Percentiles rank a stretch among this genome's conserved stretches.
These are phyloP conservation scores for Telopea speciosissima DNA, from an alignment of 177 flowering plant species.

Conservation along the genomic window DNA sequence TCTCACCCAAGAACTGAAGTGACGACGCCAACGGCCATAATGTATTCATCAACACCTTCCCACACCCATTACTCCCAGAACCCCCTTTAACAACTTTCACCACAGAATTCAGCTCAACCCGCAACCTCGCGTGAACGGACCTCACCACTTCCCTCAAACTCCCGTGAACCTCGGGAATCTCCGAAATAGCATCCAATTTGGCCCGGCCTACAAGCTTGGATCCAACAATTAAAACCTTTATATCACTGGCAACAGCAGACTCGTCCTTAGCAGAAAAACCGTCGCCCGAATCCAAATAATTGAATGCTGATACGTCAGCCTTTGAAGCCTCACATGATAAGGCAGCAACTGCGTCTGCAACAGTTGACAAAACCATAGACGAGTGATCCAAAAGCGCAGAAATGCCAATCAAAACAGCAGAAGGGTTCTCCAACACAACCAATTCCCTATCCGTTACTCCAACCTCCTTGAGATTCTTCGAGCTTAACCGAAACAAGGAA, in stretches of 20 bases:
- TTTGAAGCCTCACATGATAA: slow-evolving; percentile 67
- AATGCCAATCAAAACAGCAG: slow-evolving; percentile 35
- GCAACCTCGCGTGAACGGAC: slow-evolving; percentile 37
- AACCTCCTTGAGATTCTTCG: neutral
- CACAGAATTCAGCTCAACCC: slow-evolving; percentile 54
- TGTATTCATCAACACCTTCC: slow-evolving; percentile 23
- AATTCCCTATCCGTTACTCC: slow-evolving; percentile 37
- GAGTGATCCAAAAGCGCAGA: slow-evolving; percentile 50
- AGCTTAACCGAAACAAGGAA: slow-evolving; percentile 12
- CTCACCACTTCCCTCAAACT: slow-evolving; percentile 49
- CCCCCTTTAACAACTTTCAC: slow-evolving; percentile 16
- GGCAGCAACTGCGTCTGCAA: slow-evolving; percentile 55
- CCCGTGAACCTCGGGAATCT: slow-evolving; percentile 57
- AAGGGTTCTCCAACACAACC: slow-evolving; percentile 27
- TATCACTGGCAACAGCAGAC: slow-evolving; percentile 63
- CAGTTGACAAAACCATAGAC: slow-evolving; percentile 26
- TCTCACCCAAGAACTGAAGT: slow-evolving; percentile 36
- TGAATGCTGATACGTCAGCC: slow-evolving; percentile 42
- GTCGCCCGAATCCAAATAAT: slow-evolving; percentile 64
- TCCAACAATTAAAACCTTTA: slow-evolving; percentile 64
- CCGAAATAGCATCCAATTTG: slow-evolving; percentile 29
- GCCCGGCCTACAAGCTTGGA: slow-evolving; percentile 52
- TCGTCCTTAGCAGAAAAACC: slow-evolving; percentile 60
- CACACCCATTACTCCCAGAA: slow-evolving; percentile 21
- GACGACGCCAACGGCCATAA: slow-evolving; percentile 32